These are phyloP conservation scores for Boletus eberwhitei DNA, from an alignment of 768 basidiomycete species.

Conservation along the genomic window DNA sequence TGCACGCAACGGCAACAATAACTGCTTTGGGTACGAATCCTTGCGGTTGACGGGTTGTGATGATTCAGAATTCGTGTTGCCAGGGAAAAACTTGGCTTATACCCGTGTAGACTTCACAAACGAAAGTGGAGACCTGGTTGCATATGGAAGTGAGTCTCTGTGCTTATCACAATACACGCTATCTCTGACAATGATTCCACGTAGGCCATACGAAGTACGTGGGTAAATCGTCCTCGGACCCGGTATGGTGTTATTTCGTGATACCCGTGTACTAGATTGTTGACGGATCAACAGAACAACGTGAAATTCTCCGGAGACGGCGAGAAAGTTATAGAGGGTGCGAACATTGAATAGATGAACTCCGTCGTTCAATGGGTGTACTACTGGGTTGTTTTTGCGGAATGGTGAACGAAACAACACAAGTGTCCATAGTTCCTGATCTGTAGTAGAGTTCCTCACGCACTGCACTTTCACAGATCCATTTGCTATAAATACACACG, in stretches of 20 bases:
- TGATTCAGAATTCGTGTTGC: background rate
- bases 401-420: background rate
- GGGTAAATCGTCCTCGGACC: conserved; percentile 56
- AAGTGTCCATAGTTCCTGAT: background rate
- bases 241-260: conserved; percentile 27
- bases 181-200: conserved; percentile 1
- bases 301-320: conserved; percentile 80
- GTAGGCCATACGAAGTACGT: conserved; percentile 85
- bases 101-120: conserved; percentile 76
- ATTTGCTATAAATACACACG: background rate
- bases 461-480: too few species aligned
- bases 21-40: conserved; percentile 59
- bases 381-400: background rate
- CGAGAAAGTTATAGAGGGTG: conserved; percentile 62
- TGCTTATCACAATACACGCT: too few species aligned
- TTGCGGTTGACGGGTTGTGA: background rate
- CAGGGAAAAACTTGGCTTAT: conserved; percentile 78
- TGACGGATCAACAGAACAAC: conserved; percentile 48
- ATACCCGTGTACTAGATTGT: background rate
- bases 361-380: background rate
- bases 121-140: conserved; percentile 63
- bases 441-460: background rate
- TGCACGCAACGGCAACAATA: conserved; percentile 61
- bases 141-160: conserved; percentile 67
- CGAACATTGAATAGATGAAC: conserved; percentile 12